Evolutionary conservation across 2,329 filamentous ascomycete species (phyloP), one percentile per base, ranked within the genome.

Genomic region (Cadophora sp.): DNA sequence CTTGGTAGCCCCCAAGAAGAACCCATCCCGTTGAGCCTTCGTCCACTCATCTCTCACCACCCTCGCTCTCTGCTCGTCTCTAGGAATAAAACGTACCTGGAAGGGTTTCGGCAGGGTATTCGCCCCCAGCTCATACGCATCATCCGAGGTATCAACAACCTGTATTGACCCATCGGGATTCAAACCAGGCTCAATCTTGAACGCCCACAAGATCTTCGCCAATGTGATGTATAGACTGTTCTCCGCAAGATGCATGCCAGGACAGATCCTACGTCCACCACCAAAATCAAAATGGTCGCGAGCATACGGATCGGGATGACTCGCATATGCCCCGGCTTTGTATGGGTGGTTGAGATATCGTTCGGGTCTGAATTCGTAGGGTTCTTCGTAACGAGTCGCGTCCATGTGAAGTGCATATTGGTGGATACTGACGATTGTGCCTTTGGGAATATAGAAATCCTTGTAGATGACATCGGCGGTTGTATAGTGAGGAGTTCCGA

Each of bases 221-320:
- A 65, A 6, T 12, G 60, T 46, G 24, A 68, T 22, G 24, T 51
- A 55, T 1, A 67, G 29, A 22, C 22, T 51, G 43, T 62, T 62
- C 16, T 69, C 66, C 22, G 66, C 69, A 8, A 71, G 78, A 64
- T 87, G 83, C 46, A 86, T 84, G 0, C 87, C 87, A 1, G 83
- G 86, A 73, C 87, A 89, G 46, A 88, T 81, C 27, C 87, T 80
- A 0, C 80, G 71, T 0, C 79, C 79, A 14, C 73, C 70, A 29
- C 79, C 78, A 63, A 77, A 81, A 8, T 64, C 68, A 56, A 75
- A 80, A 53, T 79, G 76, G 26, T 80, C 77, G 5, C 78, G 73
- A 7, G 71, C 40, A 22, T 63, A 86, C 82, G 53, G 86, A 83
- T 1, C 86, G 85, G 4, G 83, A 85, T 73, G 86, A 88, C 50